Conservation (phyloP, 495 filamentous ascomycete genomes). For the Apiosordaria backusii region DNA sequence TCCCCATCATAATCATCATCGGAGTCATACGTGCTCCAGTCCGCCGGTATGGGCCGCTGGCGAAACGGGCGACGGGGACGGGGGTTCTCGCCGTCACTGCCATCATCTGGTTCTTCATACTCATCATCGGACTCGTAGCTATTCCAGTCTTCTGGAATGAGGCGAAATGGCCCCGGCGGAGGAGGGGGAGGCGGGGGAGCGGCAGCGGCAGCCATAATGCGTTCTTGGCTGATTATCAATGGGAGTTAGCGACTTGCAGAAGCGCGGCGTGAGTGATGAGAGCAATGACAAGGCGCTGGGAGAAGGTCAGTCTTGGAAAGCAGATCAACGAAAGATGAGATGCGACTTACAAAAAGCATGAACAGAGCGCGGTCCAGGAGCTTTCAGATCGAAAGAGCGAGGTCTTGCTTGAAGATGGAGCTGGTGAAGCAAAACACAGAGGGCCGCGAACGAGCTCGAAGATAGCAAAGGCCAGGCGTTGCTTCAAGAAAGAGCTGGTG, state of each 20-base stretch:
- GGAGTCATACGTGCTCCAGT: background rate
- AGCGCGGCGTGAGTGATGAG: no score
- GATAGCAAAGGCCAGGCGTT: no score
- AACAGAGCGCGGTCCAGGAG: no score
- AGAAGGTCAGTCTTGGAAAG: background rate
- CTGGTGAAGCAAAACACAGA: no score
- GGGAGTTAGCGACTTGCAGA: background rate
- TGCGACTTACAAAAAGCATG: background rate
- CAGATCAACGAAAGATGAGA: background rate
- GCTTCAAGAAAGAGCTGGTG: no score
- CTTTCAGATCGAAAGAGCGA: no score
- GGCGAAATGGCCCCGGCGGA: background rate
- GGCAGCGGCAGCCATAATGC: background rate
- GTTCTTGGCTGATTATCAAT: background rate
- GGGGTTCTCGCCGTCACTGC: no score
- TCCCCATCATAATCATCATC: background rate
- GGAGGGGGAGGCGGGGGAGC: no score
- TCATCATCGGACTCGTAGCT: background rate
- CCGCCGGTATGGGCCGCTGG: background rate
- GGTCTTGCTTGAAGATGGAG: no score
- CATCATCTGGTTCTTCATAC: no score
- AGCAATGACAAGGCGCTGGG: background rate
- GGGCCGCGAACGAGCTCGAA: no score
- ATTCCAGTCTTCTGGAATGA: background rate
- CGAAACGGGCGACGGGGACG: no score